Conservation (phyloP, 371 early-diverging fungal species). For the Mucor plumbeus region DNA sequence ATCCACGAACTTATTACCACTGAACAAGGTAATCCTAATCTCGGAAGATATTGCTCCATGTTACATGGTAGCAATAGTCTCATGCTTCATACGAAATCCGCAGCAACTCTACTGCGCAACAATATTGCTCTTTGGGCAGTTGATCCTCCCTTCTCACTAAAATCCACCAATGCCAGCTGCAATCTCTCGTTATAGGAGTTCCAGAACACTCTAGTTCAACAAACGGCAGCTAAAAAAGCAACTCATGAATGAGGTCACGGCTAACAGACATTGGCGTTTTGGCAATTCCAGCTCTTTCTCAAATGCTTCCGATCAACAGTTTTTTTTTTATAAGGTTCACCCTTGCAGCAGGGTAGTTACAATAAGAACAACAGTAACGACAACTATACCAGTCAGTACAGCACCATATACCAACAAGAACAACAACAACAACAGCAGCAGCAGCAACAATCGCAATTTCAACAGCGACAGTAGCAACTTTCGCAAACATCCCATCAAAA, state of each 20-base stretch:
- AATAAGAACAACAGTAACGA: conserved; percentile 3
- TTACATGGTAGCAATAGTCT: conserved; percentile 17
- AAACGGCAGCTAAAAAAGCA: not conserved
- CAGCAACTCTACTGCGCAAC: conserved; percentile 8
- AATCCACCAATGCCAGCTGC: not conserved
- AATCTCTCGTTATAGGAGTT: conserved; percentile 11
- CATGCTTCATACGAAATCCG: not conserved
- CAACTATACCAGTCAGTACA: too few species aligned
- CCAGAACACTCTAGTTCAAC: conserved; percentile 14
- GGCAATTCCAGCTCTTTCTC: not conserved
- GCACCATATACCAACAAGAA: too few species aligned
- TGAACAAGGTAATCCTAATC: not conserved
- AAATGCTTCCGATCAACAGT: not conserved
- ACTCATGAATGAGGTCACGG: not conserved
- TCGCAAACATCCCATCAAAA: too few species aligned
- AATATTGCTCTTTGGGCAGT: conserved; percentile 20
- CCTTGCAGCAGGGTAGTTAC: conserved; percentile 25
- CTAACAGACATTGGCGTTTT: not conserved
- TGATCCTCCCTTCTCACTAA: conserved; percentile 1
- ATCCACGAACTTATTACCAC: conserved; percentile 3
- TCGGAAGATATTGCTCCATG: conserved; percentile 2
- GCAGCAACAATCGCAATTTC: too few species aligned
- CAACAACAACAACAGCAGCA: too few species aligned
- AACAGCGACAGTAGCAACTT: too few species aligned
- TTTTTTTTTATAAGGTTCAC: conserved; percentile 26